Base-by-base conservation (phyloP, 2,329 filamentous ascomycete species). In the Claviceps monticola region DNA sequence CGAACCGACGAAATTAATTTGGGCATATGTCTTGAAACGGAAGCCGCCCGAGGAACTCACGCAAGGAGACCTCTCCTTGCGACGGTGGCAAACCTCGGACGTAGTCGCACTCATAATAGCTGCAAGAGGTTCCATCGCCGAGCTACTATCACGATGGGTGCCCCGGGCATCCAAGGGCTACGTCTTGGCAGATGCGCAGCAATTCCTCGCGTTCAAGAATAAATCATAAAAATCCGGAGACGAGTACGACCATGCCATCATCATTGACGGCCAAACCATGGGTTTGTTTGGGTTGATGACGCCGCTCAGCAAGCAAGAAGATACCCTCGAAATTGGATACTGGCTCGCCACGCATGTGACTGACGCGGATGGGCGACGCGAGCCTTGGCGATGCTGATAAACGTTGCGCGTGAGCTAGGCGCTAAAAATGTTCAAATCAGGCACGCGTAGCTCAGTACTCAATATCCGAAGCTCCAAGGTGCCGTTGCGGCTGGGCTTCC, bases 121-220 rank as follows among this genome's bases (percentile, higher is more conserved):
- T n/a, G 56, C 54, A 9, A 49, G 38, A 21, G 11, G 36, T 2
- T 57, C 56, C 2, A 42, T 56, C 9, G 46, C 48, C 11, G 56
- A 58, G 42, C 57, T 58, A 5, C 57, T 58, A 5, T 36, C 48
- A 9, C 38, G 5, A 5, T 58, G 57, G 57, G 55, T 58, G 53
- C 56, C 56, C 36, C 58, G 56, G 55, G 55, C 57, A 2, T 46
- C 52, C 26, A 36, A 54, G 13, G 52, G 54, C 21, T 58, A 59
- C 45, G 41, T 39, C 13, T 43, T 44, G 5, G 42, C 39, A 9
- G 48, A 55, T n/a, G 56, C 57, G 4, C 38, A 44, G 29, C 19
- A 39, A 1, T 56, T 55, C 16, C 41, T 59, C 19, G 34, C 19
- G 13, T 37, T 51, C n/a, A 46, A 50, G 2, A 38, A 7, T 34